Base-by-base conservation (phyloP, 148 eudicot species). In the Rhododendron williamsianum region DNA sequence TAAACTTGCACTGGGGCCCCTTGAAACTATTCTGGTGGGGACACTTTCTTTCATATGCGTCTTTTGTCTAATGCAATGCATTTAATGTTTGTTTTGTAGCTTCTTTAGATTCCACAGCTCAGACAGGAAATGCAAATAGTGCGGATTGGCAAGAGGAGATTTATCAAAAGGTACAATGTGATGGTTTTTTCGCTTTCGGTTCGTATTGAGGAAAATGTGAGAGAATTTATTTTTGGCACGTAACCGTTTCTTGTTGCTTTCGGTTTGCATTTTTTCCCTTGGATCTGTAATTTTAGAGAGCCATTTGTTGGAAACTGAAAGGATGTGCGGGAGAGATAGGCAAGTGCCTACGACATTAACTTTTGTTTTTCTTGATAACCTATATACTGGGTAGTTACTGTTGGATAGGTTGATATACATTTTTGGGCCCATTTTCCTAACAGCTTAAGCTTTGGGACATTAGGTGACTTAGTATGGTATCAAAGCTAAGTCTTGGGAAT, bases 61-160 rank as follows among this genome's bases (percentile, higher is more conserved):
- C 36, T 52, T 36, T 81, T 10, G 11, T 56, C 83, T 49, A 52
- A 81, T 58, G 71, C 63, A 33, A 38, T 71, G n/a, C 48, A 41
- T 74, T 82, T 60, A 27, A 51, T 76, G 41, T 33, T 67, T 86
- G 52, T 81, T 67, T 79, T 91, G 86, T 86, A 95, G 98, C 92
- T 85, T 94, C 98, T 67, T 90, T 92, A 87, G 99, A 97, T 88
- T 92, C 96, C 82, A 94, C 96, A 38, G 92, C 96, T 81, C 96
- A 95, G 88, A 94, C 98, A 4, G 91, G 93, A 83, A 88, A 89
- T 87, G 80, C 88, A 76, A 89, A 79, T 85, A 88, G 86, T 74
- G 95, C 92, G 79, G 98, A 97, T 82, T 93, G 94, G 95, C 98
- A 97, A 89, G 99, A 97, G 91, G 99, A 97, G 87, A 89, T 92